Evolutionary conservation across 164 flowering plant species (phyloP).

Genomic region (Nymphaea colorata): DNA sequence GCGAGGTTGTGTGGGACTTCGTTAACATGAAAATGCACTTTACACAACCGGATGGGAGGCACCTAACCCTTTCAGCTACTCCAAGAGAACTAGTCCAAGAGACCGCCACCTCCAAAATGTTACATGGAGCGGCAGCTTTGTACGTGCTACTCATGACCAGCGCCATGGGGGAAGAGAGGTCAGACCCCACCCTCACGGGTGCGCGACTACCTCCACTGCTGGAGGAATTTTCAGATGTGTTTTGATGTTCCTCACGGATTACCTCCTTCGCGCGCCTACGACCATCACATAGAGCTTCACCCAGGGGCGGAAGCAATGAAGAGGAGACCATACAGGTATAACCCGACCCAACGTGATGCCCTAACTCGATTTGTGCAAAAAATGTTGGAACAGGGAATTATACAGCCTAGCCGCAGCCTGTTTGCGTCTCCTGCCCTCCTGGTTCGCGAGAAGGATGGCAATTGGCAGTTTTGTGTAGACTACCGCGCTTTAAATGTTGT

Average conservation of each 20-base stretch:
- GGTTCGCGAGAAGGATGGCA: neutral
- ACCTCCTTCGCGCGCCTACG: neutral
- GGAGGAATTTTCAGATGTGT: neutral
- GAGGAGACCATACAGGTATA: constrained; percentile 5
- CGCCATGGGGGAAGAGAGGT: neutral
- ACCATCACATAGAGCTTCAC: neutral
- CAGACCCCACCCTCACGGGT: neutral
- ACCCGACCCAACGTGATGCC: neutral
- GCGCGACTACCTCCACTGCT: neutral
- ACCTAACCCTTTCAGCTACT: neutral
- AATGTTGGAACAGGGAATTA: neutral
- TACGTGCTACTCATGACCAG: neutral
- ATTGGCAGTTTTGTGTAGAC: neutral
- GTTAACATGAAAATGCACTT: neutral
- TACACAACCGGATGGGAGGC: neutral
- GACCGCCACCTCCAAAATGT: neutral
- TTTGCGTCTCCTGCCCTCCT: neutral
- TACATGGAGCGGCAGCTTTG: neutral
- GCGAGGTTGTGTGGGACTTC: neutral
- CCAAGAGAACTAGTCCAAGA: neutral
- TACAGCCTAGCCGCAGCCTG: neutral
- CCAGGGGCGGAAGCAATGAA: neutral
- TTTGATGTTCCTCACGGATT: neutral
- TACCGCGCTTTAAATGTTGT: constrained; percentile 1
- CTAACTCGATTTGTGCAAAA: neutral